Base-by-base conservation (phyloP, 2,329 filamentous ascomycete genomes). In the Talaromyces sp. region DNA sequence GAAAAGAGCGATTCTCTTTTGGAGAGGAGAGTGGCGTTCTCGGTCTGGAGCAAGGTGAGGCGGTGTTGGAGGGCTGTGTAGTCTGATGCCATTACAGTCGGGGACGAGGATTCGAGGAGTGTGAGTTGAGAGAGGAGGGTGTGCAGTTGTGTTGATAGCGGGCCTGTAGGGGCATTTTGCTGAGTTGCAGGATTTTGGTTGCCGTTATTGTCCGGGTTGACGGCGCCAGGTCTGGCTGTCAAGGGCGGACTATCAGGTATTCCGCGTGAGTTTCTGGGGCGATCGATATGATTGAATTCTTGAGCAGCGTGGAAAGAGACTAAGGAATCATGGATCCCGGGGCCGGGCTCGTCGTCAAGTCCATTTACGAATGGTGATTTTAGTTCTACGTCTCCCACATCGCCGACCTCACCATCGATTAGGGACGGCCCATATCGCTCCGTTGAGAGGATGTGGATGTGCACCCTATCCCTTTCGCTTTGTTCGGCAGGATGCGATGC, bases 1-100 rank as follows among this genome's bases (percentile, higher is more conserved):
- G 74, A 73, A 68, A 75, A 79, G 57, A 80, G 73, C n/a, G 77
- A 75, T 68, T 78, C 75, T 27, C 77, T 71, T 45, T 74, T 54
- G 35, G 43, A 74, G 57, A 70, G 68, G 71, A 74, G 76, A 1
- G 68, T 67, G 19, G 72, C 72, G 66, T 79, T 79, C 63, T 80
- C 77, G 1, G 69, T 71, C 65, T 79, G 75, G 7, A 80, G 69
- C 1, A 70, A 66, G 27, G 73, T 70, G 47, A 80, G 67, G 4
- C 72, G 72, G 8, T 61, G 66, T 64, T 73, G 69, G 57, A 78
- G 71, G 2, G 70, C 68, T 9, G 70, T 43, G 62, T 78, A 78
- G 52, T 80, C 78, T 60, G 75, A 73, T 19, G 60, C 60, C 62
- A 64, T 59, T 4, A 64, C 22, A 1, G 62, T 64, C 13, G 62